Percentiles rank a stretch among this genome's conserved stretches.
Conservation (phyloP, 768 basidiomycete genomes). For the Cantharellus cinnabarinus region DNA sequence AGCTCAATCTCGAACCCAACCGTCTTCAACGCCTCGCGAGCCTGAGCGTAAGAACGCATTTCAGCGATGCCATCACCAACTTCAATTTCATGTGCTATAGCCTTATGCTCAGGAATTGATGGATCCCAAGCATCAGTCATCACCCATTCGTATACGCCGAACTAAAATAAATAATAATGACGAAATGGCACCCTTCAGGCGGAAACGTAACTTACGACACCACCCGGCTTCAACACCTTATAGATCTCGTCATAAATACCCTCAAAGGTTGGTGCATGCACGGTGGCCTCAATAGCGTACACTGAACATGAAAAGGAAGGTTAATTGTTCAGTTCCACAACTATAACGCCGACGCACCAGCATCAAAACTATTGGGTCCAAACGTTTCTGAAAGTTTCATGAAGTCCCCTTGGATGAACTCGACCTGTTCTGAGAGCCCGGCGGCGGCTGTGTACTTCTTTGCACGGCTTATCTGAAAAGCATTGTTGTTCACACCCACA, state of each 20-base stretch:
- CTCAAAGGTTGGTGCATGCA: conserved; percentile 89
- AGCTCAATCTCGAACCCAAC: conserved; percentile 80
- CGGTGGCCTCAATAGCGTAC: conserved; percentile 95
- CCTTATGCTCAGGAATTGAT: conserved; percentile 67
- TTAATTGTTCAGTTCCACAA: neutral
- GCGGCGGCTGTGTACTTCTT: conserved; percentile 57
- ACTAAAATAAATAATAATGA: conserved; percentile 25
- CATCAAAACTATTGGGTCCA: conserved; percentile 85
- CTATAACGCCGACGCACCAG: conserved; percentile 32
- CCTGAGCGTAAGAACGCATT: conserved; percentile 60
- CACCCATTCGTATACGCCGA: conserved; percentile 97
- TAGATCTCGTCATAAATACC: conserved; percentile 87
- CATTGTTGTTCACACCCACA: conserved; percentile 87
- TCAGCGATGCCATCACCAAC: conserved; percentile 94
- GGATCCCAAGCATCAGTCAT: conserved; percentile 95
- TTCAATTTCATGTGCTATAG: conserved; percentile 78
- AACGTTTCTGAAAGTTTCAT: conserved; percentile 87
- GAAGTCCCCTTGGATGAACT: conserved; percentile 85
- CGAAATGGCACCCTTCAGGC: neutral
- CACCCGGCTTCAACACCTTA: conserved; percentile 90
- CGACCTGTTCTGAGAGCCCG: conserved; percentile 55
- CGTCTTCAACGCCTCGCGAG: conserved; percentile 53
- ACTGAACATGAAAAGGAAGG: conserved; percentile 23
- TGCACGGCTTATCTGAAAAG: conserved; percentile 82
- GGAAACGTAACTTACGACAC: conserved; percentile 40